Evolutionary conservation across 192 early-diverging fungal species (phyloP), one percentile per base, ranked within the genome.

Genomic region (Umbelopsis sp.): DNA sequence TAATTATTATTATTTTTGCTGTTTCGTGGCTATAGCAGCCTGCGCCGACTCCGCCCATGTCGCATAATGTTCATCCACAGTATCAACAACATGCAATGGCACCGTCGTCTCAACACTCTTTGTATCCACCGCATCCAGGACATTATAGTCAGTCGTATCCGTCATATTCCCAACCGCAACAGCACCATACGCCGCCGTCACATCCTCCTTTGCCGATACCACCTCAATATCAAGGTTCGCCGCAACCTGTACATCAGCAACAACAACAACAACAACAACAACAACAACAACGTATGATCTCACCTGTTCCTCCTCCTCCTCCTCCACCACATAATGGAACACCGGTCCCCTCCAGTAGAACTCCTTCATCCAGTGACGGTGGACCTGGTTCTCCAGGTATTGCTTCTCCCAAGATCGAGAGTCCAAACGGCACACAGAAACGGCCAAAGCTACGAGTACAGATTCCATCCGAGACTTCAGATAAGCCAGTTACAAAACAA

Each of bases 391-490:
- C 69, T 1, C 69, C 45, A 1, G 68, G 53, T 14, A 74, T 43
- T 53, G 66, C 72, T 1, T 69, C 72, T 0, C 73, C 76, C 65
- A 70, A 72, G 4, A 71, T 74, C 29, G 73, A 69, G 3, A 71
- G 71, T 1, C 75, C 75, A 41, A 77, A 79, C 14, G 59, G 70
- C 36, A 38, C 26, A 32, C 81, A 75, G 45, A 84, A 81, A 45
- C 82, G 73, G 7, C 78, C 78, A 5, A 78, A 73, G 36, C 68
- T 84, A 22, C 71, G 83, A 12, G 78, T 84, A 0, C 83, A 84
- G 50, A 84, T 84, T 24, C 83, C 83, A 22, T 71, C 70, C n/a
- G 76, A 74, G 4, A 68, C 32, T 16, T 65, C 73, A 9, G 25
- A 67, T 21, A 29, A 66, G 22, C 72, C 47, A 5, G 47, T 49